Base-by-base conservation (phyloP, 1,284 basidiomycete species). In the Malassezia brasiliensis region DNA sequence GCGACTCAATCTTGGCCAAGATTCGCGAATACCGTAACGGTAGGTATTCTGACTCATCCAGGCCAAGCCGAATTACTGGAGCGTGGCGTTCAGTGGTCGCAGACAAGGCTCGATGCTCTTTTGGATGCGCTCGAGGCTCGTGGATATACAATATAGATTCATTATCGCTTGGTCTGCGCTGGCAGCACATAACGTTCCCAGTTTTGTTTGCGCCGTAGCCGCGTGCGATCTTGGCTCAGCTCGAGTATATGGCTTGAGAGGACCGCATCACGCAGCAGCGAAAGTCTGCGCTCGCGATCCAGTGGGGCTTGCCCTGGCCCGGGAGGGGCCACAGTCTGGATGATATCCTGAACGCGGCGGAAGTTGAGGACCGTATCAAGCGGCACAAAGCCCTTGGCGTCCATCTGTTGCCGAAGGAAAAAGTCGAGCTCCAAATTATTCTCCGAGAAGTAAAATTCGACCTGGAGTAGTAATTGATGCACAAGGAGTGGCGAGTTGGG, bases 361-460 rank as follows among this genome's bases (percentile, higher is more conserved):
- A 74, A 74, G 17, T 49, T 52, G 0, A 64, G 58, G 0, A 74
- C 46, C 1, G 63, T 53, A 0, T 40, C 46, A n/a, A 74, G 52
- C 17, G 62, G 56, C 0, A 72, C 69, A 60, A 60, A 74, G 1
- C 72, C 72, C 1, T 66, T 15, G 0, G 34, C 10, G 48, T 72
- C 65, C 72, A 74, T 74, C 38, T 60, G 59, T 38, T 60, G 50
- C 1, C 72, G 60, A 10, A 74, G 53, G 48, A 63, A 74, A 35
- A 68, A 65, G 46, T 74, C 72, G 7, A 61, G 63, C 19, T 61
- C 49, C 19, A 74, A 45, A 39, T 74, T 74, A 14, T 56, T 59
- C 19, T 61, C 56, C 3, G 65, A 68, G 50, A 74, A 72, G 51
- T 74, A 74, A 42, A 71, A 74, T 45, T 74, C 72, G 28, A 72